phyloP scores from a whole-genome alignment of 768 basidiomycete species.

The Tephrocybe sp. region DNA sequence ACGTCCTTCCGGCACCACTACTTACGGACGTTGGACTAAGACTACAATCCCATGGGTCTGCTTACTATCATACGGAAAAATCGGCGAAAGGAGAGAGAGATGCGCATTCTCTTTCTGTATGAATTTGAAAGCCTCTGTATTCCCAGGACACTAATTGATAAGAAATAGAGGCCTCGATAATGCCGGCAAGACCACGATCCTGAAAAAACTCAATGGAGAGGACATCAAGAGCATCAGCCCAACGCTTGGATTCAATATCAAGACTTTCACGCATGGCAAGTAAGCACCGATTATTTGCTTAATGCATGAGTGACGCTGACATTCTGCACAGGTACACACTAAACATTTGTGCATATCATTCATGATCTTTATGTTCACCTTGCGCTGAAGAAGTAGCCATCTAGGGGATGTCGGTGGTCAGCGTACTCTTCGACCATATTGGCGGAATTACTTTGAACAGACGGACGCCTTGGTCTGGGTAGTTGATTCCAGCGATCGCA shows the following conservation, averaged over 20 bases:
- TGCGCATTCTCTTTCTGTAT: constrained; percentile 90
- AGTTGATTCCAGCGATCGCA: constrained; percentile 90
- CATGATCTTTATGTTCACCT: not conserved
- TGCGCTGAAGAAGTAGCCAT: constrained; percentile 4
- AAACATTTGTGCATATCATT: constrained; percentile 68
- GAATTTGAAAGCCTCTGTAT: constrained; percentile 6
- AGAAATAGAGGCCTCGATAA: constrained; percentile 87
- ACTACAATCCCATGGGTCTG: constrained; percentile 72
- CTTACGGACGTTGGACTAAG: too few relatives aligned
- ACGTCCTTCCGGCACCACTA: too few relatives aligned
- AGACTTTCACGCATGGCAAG: constrained; percentile 96
- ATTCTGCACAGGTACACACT: constrained; percentile 56
- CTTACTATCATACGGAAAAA: constrained; percentile 98
- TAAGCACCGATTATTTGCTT: constrained; percentile 29
- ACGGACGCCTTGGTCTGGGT: constrained; percentile 99
- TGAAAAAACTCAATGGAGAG: constrained; percentile 93
- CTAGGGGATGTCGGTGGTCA: constrained; percentile 99
- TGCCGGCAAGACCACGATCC: constrained; percentile 97
- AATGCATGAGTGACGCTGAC: not conserved
- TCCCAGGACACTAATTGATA: constrained; percentile 6
- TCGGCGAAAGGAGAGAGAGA: constrained; percentile 91
- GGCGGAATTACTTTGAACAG: constrained; percentile 99
- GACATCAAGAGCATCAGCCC: constrained; percentile 87
- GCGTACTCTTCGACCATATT: constrained; percentile 92
- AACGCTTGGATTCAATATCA: constrained; percentile 98